phyloP scores from a whole-genome alignment of 139 green algal species.

The Chlorella sp. region DNA sequence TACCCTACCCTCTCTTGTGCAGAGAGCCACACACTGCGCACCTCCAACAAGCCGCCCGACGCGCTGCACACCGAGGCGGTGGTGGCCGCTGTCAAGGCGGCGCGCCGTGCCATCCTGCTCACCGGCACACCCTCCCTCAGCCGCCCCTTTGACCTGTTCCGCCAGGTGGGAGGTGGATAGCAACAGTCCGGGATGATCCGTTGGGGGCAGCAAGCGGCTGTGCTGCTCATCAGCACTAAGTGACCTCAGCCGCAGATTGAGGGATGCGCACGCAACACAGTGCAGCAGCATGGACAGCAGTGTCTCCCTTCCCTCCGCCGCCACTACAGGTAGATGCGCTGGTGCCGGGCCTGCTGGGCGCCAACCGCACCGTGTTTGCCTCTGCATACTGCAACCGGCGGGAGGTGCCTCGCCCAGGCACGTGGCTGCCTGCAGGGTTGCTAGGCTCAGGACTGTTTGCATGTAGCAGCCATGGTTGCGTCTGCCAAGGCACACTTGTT shows the following conservation, averaged over 20 bases:
- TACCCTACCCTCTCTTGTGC: not conserved
- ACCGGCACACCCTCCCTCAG: slow-evolving; percentile 90
- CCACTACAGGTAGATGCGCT: slow-evolving; percentile 81
- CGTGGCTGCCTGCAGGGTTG: no score
- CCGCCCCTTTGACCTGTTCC: slow-evolving; percentile 88
- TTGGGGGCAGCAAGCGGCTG: no score
- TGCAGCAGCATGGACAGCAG: no score
- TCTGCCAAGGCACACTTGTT: no score
- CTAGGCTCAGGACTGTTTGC: not conserved
- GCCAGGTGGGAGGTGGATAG: slow-evolving; percentile 71
- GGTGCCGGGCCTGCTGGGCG: slow-evolving; percentile 79
- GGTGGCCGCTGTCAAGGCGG: slow-evolving; percentile 46
- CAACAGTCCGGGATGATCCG: no score
- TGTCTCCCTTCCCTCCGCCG: not conserved
- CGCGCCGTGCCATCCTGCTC: slow-evolving; percentile 78
- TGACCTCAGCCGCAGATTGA: no score
- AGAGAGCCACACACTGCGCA: slow-evolving; percentile 69
- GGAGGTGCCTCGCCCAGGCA: slow-evolving; percentile 57
- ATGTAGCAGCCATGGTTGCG: no score
- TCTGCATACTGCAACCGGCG: slow-evolving; percentile 76
- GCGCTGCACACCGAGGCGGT: slow-evolving; percentile 77
- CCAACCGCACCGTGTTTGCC: slow-evolving; percentile 81
- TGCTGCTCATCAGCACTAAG: no score
- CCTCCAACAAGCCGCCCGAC: slow-evolving; percentile 65
- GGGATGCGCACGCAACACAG: no score